Conservation (phyloP, 495 filamentous ascomycete species). For the Oleoguttula mirabilis region DNA sequence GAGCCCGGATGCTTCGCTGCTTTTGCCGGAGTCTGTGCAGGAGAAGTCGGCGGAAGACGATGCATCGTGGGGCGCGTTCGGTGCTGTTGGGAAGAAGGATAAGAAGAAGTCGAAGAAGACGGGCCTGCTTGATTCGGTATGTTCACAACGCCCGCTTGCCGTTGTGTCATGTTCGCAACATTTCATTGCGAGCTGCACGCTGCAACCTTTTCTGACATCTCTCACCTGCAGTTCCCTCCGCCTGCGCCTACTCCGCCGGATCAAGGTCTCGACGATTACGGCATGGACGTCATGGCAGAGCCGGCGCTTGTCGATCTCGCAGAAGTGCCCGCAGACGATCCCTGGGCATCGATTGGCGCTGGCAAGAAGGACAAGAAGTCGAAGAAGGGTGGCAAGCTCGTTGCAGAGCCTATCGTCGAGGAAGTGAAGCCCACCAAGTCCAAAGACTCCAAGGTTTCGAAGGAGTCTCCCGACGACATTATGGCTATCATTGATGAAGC, state of each 20-base stretch:
- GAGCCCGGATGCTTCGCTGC: conserved; percentile 8
- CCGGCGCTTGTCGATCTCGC: conserved; percentile 12
- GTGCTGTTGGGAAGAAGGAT: conserved; percentile 18
- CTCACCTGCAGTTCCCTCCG: conserved; percentile 12
- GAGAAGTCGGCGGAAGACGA: conserved; percentile 23
- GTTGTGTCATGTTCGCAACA: no score
- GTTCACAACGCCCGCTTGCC: no score
- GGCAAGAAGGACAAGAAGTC: conserved; percentile 24
- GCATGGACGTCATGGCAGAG: neutral
- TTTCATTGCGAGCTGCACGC: no score
- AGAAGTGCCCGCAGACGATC: conserved; percentile 22
- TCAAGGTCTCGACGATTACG: conserved; percentile 12
- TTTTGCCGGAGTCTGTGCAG: conserved; percentile 19
- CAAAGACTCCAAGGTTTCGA: conserved; percentile 19
- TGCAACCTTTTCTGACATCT: no score
- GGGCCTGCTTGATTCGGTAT: conserved; percentile 13
- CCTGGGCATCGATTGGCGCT: conserved; percentile 7
- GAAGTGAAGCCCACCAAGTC: conserved; percentile 9
- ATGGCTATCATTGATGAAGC: conserved; percentile 18
- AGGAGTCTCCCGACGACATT: conserved; percentile 10
- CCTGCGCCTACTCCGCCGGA: conserved; percentile 27
- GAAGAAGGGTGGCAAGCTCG: conserved; percentile 19
- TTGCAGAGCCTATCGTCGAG: conserved; percentile 7
- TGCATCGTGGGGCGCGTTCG: conserved; percentile 11
- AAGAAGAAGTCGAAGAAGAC: conserved; percentile 29